These are phyloP conservation scores for Litchi chinensis DNA, from an alignment of 345 rosid species.

Conservation along the genomic window DNA sequence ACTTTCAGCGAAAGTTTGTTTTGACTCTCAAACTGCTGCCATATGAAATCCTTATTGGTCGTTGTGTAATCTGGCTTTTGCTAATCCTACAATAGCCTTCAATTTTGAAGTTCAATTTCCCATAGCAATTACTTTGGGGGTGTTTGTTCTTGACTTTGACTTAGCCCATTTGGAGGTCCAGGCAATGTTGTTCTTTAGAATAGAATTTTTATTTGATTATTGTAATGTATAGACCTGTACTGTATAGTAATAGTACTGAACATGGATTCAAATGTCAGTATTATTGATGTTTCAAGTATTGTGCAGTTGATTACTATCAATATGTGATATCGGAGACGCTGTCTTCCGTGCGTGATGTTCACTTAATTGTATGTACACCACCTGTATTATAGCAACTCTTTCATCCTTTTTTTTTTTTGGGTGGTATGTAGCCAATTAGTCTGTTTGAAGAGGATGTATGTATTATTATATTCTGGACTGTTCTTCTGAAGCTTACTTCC, in stretches of 20 bases:
- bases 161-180: not conserved
- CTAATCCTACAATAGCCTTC: not conserved
- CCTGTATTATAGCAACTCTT: not conserved
- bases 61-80: not conserved
- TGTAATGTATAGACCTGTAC: not conserved
- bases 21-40: not conserved
- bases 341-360: not conserved
- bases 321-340: not conserved
- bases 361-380: not conserved
- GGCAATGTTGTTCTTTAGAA: not conserved
- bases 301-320: not conserved
- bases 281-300: not conserved
- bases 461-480: not conserved
- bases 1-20: not conserved
- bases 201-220: not conserved
- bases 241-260: not conserved
- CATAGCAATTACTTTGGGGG: not conserved
- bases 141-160: conserved; percentile 1
- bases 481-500: no score
- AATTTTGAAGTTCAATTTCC: not conserved
- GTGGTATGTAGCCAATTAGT: not conserved
- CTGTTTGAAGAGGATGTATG: not conserved
- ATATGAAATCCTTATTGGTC: not conserved
- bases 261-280: conserved; percentile 4
- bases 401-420: not conserved